Evolutionary conservation across 768 basidiomycete genomes (phyloP), one percentile per base, ranked within the genome.

Genomic region (Thelephora aurantiotincta): DNA sequence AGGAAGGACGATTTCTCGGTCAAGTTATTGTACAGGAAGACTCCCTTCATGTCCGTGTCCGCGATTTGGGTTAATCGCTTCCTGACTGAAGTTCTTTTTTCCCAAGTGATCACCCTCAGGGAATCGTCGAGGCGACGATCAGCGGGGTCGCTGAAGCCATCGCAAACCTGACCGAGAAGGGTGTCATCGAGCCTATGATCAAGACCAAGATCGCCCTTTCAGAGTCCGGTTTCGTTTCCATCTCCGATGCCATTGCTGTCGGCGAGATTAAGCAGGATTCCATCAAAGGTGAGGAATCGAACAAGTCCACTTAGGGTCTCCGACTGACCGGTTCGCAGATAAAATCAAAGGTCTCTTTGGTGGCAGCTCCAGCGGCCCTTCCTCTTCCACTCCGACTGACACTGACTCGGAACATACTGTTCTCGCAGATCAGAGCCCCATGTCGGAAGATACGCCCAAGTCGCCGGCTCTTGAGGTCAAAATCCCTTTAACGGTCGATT

Each of bases 311-410:
- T 30, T 9, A 9, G 26, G 9, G 26, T 9, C 26, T 30, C 26
- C 26, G 26, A 30, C 26, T 30, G 26, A 30, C 26, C 5, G 26
- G 26, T 30, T 30, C n/a, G 22, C 55, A 78, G 90, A 85, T 49
- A 91, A 86, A 65, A 65, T 99, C 50, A 96, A 93, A 67, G 81
- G 79, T 36, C 64, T 99, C 50, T 94, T 97, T 57, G 84, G 84
- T 26, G 76, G 70, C 41, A 72, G 75, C 45, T 60, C 71, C 45
- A 68, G 69, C 3, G 68, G 72, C 0, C 57, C n/a, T n/a, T n/a
- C n/a, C n/a, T n/a, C n/a, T n/a, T n/a, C n/a, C n/a, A n/a, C n/a
- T n/a, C n/a, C 58, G 34, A 46, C 59, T 16, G 48, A 53, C 1
- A 62, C 63, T 36, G 60, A 54, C 49, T 58, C 60, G 38, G 58